Conservation (phyloP, 176 grass and related monocot species). For the Hsuehochloa calcarea region DNA sequence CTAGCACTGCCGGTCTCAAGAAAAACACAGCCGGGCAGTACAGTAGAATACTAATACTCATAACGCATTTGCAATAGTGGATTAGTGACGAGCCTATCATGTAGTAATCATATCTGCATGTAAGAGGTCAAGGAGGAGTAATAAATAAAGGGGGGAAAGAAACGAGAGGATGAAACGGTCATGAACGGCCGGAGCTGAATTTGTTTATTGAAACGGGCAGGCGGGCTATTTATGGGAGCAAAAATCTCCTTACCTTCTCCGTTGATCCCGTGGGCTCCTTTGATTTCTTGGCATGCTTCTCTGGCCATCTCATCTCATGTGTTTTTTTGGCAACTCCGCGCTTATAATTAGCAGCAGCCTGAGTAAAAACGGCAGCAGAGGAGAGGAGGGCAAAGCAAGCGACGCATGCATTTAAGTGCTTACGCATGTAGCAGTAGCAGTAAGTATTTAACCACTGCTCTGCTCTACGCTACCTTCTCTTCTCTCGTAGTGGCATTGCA, state of each 20-base stretch:
- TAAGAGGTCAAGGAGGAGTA: constrained; percentile 31
- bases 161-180: constrained; percentile 1
- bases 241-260: constrained; percentile 2
- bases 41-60: neutral
- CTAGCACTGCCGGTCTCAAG: neutral
- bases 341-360: constrained; percentile 25
- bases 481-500: neutral
- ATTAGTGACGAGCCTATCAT: constrained; percentile 24
- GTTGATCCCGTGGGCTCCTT: constrained; percentile 14
- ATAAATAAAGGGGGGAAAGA: neutral
- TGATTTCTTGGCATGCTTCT: neutral
- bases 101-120: neutral
- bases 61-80: neutral
- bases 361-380: constrained; percentile 32
- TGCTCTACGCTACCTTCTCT: neutral
- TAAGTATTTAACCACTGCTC: constrained; percentile 22
- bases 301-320: neutral
- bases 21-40: neutral
- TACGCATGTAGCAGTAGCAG: neutral
- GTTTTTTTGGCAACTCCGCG: constrained; percentile 4
- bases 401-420: constrained; percentile 12
- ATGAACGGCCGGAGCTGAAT: constrained; percentile 22
- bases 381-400: constrained; percentile 26
- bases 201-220: neutral
- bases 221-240: constrained; percentile 35